Base-by-base conservation (phyloP, 306 rosid genomes). In the Glycine tomentella region DNA sequence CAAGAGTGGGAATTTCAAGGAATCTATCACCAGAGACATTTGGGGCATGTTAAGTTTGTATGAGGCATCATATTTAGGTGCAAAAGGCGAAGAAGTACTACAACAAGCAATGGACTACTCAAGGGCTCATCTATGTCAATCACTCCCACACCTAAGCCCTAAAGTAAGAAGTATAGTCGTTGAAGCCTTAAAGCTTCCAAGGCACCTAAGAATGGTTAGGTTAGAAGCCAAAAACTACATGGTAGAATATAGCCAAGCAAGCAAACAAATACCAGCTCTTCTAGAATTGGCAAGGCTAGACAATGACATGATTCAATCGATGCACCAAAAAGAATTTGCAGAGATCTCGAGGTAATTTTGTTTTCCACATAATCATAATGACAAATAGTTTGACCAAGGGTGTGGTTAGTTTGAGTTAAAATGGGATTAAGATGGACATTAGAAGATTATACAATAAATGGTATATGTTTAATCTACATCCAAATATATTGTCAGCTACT, bases 41-140 rank as follows among this genome's bases (percentile, higher is more conserved):
- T 20, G 78, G 83, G 90, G 86, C 12, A 65, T 84, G 83, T 52
- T 87, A 52, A 82, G 85, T n/a, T 40, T 87, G 7, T 66, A 79
- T 20, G 90, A 87, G 67, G 83, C 90, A 65, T 87, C 88, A 50
- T 65, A 65, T 69, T 52, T 87, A 4, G 85, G 87, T 12, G 25
- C 73, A 57, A 53, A 87, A 63, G 75, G 14, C 0, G 90, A 87
- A 79, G 72, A 75, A 57, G 4, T 82, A 15, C 57, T 87, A 76
- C 58, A 7, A 0, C 9, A 79, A 2, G 90, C 85, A 42, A 70
- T 82, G 88, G 50, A 82, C 0, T 87, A 65, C 72, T 49, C 90
- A 33, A 82, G 10, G 62, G 6, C 48, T 17, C 81, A 79, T 61
- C 76, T 87, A 1, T 44, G 40, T 6, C 40, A 25, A 1, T 65